Evolutionary conservation across 169 alveolate species (phyloP).

Genomic region (Cryptosporidium andersoni): DNA sequence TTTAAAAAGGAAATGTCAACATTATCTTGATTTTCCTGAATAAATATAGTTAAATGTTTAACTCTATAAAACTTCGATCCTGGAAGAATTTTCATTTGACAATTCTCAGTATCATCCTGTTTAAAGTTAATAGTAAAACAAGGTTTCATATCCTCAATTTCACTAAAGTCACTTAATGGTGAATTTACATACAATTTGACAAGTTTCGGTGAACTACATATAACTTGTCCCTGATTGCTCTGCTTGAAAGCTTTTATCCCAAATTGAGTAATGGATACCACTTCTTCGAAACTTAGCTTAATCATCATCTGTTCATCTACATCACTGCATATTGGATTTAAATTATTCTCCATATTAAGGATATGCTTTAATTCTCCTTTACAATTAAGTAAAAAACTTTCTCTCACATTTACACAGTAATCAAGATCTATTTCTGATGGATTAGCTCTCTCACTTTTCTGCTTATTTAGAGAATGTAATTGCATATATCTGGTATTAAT

Average conservation of each 20-base stretch:
- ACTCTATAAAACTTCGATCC: conserved; percentile 65
- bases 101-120: conserved; percentile 11
- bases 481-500: conserved; percentile 68
- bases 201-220: conserved; percentile 17
- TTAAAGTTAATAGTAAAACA: conserved; percentile 18
- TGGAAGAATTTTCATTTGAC: conserved; percentile 9
- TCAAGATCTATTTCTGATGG: conserved; percentile 23
- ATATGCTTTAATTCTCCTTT: conserved; percentile 24
- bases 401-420: conserved; percentile 27
- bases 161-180: conserved; percentile 49
- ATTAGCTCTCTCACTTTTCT: conserved; percentile 5
- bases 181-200: conserved; percentile 38
- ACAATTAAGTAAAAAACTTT: conserved; percentile 53
- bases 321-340: conserved; percentile 26
- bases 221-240: neutral
- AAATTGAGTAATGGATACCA: conserved; percentile 37
- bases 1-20: conserved; percentile 43
- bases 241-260: conserved; percentile 28
- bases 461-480: conserved; percentile 34
- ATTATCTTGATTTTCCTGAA: conserved; percentile 50
- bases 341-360: conserved; percentile 13
- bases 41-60: conserved; percentile 51
- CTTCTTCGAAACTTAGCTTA: conserved; percentile 36
- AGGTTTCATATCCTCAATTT: conserved; percentile 62
- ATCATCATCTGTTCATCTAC: conserved; percentile 64